These are phyloP conservation scores for Acacia melanoxylon DNA, from an alignment of 306 rosid genomes.

Conservation along the genomic window DNA sequence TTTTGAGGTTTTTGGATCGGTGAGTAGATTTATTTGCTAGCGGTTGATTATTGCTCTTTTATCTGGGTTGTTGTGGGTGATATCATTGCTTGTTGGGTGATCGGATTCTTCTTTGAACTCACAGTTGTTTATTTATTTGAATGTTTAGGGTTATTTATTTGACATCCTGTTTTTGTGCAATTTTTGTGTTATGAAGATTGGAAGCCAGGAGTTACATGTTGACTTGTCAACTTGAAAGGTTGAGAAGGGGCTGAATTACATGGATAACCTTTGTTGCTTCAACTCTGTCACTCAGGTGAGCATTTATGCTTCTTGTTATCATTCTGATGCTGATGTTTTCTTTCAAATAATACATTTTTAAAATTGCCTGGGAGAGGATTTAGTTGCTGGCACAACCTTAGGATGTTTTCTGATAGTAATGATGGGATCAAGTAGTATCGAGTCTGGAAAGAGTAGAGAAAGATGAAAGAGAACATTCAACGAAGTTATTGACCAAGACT, in stretches of 20 bases:
- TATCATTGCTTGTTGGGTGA: slow-evolving; percentile 37
- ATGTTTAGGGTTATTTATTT: slow-evolving; percentile 23
- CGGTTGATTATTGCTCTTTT: slow-evolving; percentile 26
- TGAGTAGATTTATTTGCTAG: slow-evolving; percentile 29
- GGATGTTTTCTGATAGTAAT: background rate
- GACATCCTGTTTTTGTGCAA: slow-evolving; percentile 23
- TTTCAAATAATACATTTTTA: slow-evolving; percentile 14
- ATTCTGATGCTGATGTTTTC: background rate
- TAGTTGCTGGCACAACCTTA: background rate
- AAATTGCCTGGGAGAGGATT: background rate
- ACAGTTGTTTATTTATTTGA: slow-evolving; percentile 15
- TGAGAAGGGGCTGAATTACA: slow-evolving; percentile 52
- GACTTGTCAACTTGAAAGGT: slow-evolving; percentile 42
- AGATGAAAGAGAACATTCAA: too few relatives aligned
- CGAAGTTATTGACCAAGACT: too few relatives aligned
- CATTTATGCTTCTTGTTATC: slow-evolving; percentile 25
- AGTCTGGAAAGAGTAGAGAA: too few relatives aligned
- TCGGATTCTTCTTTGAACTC: slow-evolving; percentile 40
- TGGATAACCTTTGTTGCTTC: slow-evolving; percentile 88
- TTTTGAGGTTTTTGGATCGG: slow-evolving; percentile 44
- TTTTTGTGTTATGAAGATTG: slow-evolving; percentile 30
- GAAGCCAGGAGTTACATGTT: slow-evolving; percentile 58
- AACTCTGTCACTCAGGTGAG: slow-evolving; percentile 66
- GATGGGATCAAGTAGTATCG: too few relatives aligned
- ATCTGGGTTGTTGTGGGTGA: slow-evolving; percentile 29